phyloP scores from a whole-genome alignment of 495 filamentous ascomycete genomes.

The Diplogelasinospora grovesii region DNA sequence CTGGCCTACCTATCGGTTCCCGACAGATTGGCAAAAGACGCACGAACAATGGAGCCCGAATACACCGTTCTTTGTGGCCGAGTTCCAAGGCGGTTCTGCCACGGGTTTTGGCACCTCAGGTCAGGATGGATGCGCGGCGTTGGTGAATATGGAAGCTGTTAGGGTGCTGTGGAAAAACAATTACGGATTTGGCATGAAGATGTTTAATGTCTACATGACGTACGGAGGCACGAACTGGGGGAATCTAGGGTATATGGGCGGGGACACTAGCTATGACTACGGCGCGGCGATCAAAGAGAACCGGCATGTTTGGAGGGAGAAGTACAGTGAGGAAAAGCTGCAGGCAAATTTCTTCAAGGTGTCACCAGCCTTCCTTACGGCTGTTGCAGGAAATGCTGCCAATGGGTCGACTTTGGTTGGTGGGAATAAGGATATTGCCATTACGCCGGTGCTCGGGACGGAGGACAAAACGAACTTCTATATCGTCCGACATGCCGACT shows the following conservation, averaged over 20 bases:
- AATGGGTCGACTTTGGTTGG: slow-evolving; percentile 38
- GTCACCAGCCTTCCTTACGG: too few species aligned
- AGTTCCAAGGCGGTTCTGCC: slow-evolving; percentile 58
- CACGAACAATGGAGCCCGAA: slow-evolving; percentile 25
- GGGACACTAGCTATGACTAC: slow-evolving; percentile 51
- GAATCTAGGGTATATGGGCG: slow-evolving; percentile 12
- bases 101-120: slow-evolving; percentile 57
- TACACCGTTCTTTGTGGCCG: slow-evolving; percentile 52
- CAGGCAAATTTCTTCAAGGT: too few species aligned
- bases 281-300: slow-evolving; percentile 53
- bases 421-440: slow-evolving; percentile 29
- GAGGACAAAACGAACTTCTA: slow-evolving; percentile 52
- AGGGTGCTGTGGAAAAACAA: slow-evolving; percentile 53
- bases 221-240: slow-evolving; percentile 58
- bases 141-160: slow-evolving; percentile 42
- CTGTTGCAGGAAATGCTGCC: slow-evolving; percentile 38
- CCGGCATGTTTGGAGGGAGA: slow-evolving; percentile 46
- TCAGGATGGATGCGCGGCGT: slow-evolving; percentile 38
- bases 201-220: slow-evolving; percentile 42
- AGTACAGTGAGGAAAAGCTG: slow-evolving; percentile 58
- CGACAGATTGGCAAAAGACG: neutral
- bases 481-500: slow-evolving; percentile 43
- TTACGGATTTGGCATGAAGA: slow-evolving; percentile 38
- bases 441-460: slow-evolving; percentile 47
- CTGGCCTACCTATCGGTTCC: rapidly evolving